Evolutionary conservation across 2,329 filamentous ascomycete genomes (phyloP).

Genomic region (Calcarisporium arbuscula): DNA sequence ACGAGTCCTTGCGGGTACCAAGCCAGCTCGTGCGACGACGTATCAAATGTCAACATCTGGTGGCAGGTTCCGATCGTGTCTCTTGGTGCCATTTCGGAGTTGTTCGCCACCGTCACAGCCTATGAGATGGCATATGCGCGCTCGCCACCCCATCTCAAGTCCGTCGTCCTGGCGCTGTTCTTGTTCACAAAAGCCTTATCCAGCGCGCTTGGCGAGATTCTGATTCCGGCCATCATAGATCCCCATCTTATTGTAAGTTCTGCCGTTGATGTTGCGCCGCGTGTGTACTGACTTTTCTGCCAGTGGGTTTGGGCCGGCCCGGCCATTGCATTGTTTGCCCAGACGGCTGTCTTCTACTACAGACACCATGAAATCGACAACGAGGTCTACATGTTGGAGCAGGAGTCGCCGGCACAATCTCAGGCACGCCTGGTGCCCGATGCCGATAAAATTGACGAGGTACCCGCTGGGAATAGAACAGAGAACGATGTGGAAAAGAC

Average conservation of each 20-base stretch:
- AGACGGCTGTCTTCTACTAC: constrained; percentile 17
- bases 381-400: constrained; percentile 10
- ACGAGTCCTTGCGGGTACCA: constrained; percentile 9
- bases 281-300: constrained; percentile 4
- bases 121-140: constrained; percentile 9
- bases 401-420: constrained; percentile 8
- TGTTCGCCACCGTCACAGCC: constrained; percentile 7
- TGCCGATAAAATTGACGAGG: no score
- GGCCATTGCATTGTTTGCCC: constrained; percentile 16
- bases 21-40: constrained; percentile 7
- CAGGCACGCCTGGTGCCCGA: neutral
- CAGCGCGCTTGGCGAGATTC: constrained; percentile 8
- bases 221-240: constrained; percentile 6
- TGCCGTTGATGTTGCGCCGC: no score
- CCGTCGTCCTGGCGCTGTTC: constrained; percentile 7
- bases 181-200: constrained; percentile 9
- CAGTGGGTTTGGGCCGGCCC: constrained; percentile 21
- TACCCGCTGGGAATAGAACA: no score
- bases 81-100: constrained; percentile 9
- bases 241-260: constrained; percentile 10
- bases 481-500: no score
- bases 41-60: constrained; percentile 10
- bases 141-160: constrained; percentile 8
- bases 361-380: constrained; percentile 18
- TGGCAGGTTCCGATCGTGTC: constrained; percentile 8